Conservation (phyloP, 108 stramenopile species). For the Nitzschia sp. region DNA sequence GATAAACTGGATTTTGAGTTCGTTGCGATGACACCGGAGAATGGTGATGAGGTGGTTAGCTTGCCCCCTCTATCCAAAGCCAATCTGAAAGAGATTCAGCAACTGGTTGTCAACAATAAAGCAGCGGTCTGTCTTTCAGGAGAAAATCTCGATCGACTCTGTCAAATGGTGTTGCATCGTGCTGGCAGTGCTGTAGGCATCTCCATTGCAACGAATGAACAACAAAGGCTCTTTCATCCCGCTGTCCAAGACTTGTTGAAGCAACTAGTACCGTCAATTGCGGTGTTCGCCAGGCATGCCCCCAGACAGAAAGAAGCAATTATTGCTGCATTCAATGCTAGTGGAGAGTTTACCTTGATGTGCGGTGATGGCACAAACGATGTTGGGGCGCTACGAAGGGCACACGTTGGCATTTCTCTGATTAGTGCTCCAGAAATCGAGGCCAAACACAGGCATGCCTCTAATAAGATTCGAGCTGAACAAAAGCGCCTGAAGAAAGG, state of each 20-base stretch:
- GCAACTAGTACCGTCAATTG: slow-evolving; percentile 65
- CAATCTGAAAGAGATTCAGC: slow-evolving; percentile 17
- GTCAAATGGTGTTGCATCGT: slow-evolving; percentile 34
- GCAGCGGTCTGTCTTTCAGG: slow-evolving; percentile 62
- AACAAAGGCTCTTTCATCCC: slow-evolving; percentile 60
- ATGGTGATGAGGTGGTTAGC: neutral
- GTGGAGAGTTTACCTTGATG: slow-evolving; percentile 87
- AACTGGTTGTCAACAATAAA: slow-evolving; percentile 36
- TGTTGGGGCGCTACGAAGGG: slow-evolving; percentile 93
- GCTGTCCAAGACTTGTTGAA: slow-evolving; percentile 51
- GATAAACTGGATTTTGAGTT: slow-evolving; percentile 11
- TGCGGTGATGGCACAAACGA: slow-evolving; percentile 99
- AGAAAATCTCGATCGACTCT: slow-evolving; percentile 52
- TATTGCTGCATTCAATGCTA: slow-evolving; percentile 85
- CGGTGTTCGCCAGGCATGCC: slow-evolving; percentile 94
- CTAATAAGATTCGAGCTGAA: slow-evolving; percentile 42
- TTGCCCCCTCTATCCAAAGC: neutral
- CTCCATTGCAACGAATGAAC: slow-evolving; percentile 17
- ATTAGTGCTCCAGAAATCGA: slow-evolving; percentile 91
- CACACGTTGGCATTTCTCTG: slow-evolving; percentile 96
- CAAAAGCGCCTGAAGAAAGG: slow-evolving; percentile 50
- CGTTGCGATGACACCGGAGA: neutral
- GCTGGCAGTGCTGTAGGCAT: neutral
- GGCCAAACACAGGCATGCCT: slow-evolving; percentile 69
- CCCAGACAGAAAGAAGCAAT: slow-evolving; percentile 96